A percentile compares a stretch with the other conserved stretches of the same genome.
These are phyloP conservation scores for Cyberlindnera mississippiensis DNA, from an alignment of 805 yeast genomes.

Conservation along the genomic window DNA sequence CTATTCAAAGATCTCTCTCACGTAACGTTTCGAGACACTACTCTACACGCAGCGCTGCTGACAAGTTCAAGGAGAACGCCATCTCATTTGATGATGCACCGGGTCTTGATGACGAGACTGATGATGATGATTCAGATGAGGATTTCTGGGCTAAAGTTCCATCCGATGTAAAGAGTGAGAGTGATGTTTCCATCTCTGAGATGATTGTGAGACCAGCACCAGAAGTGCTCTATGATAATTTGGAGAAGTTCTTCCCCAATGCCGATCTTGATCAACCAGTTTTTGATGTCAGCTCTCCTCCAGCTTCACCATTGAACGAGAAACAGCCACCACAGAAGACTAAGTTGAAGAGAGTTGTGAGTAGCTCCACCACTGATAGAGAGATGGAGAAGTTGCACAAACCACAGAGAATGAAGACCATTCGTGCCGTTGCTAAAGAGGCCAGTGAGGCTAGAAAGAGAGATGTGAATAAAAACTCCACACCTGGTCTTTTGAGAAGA, in stretches of 20 bases:
- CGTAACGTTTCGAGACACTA: constrained; percentile 5
- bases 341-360: constrained; percentile 20
- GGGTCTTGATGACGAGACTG: constrained; percentile 33
- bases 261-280: constrained; percentile 91
- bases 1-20: constrained; percentile 19
- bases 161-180: constrained; percentile 18
- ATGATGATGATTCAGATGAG: constrained; percentile 49
- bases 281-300: constrained; percentile 64
- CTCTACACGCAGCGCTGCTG: constrained; percentile 29
- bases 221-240: constrained; percentile 86
- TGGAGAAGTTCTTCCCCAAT: constrained; percentile 89
- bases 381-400: constrained; percentile 21
- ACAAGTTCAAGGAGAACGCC: constrained; percentile 65
- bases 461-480: constrained; percentile 22
- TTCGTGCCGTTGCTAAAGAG: constrained; percentile 89
- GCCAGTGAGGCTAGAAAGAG: constrained; percentile 63
- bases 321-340: constrained; percentile 4
- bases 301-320: constrained; percentile 43
- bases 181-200: constrained; percentile 30
- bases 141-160: constrained; percentile 58
- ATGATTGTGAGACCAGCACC: constrained; percentile 92
- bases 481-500: constrained; percentile 49
- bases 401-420: constrained; percentile 79
- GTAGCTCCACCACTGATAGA: constrained; percentile 15
- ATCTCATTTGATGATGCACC: constrained; percentile 79